phyloP scores from a whole-genome alignment of 1,284 basidiomycete species.

The Cryptococcus sp. region DNA sequence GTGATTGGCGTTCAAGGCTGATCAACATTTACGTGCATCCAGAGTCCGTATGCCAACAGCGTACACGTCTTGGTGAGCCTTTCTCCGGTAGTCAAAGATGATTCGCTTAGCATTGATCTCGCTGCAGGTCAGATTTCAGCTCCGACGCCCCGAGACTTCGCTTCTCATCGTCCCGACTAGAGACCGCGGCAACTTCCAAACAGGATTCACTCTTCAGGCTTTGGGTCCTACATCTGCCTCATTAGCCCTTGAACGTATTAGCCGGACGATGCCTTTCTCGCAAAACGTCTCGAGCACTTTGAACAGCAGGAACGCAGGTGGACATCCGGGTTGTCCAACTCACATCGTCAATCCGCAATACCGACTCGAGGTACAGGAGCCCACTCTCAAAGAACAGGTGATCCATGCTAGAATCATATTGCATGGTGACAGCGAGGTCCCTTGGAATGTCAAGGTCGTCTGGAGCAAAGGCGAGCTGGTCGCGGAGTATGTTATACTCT shows the following conservation, averaged over 20 bases:
- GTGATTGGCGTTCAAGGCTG: not conserved
- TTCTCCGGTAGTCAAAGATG: not conserved
- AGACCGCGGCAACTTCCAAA: constrained; percentile 39
- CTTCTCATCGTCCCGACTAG: constrained; percentile 37
- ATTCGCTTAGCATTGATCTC: not conserved
- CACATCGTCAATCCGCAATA: constrained; percentile 93
- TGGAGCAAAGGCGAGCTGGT: constrained; percentile 75
- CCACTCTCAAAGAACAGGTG: constrained; percentile 42
- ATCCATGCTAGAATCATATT: constrained; percentile 59
- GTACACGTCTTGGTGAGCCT: constrained; percentile 66
- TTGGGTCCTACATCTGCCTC: constrained; percentile 27
- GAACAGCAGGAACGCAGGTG: constrained; percentile 74
- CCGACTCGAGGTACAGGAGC: constrained; percentile 60
- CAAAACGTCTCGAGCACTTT: constrained; percentile 61
- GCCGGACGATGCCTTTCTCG: constrained; percentile 34
- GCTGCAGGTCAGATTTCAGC: constrained; percentile 30
- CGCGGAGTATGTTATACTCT: constrained; percentile 63
- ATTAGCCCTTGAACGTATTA: constrained; percentile 34
- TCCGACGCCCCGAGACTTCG: constrained; percentile 25
- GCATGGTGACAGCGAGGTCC: constrained; percentile 65
- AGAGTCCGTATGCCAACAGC: constrained; percentile 67
- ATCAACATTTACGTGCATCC: not conserved
- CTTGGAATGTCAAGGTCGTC: constrained; percentile 72
- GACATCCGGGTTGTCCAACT: constrained; percentile 73
- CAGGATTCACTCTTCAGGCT: constrained; percentile 46